Base-by-base conservation (phyloP, 2,329 filamentous ascomycete species). In the Rachicladosporium sp. region DNA sequence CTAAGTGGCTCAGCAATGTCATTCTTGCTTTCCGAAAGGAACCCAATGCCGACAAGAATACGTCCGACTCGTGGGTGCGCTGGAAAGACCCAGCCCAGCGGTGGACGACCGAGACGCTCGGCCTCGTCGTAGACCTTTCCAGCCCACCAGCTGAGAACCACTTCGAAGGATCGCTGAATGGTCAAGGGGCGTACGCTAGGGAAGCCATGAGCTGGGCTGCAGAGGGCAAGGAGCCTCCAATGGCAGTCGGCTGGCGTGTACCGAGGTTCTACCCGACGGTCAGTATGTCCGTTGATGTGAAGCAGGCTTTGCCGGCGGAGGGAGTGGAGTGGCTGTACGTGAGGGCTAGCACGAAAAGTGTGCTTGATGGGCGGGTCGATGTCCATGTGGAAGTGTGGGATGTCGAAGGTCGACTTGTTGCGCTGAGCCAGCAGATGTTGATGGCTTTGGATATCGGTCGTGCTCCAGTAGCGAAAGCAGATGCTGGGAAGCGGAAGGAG, bases 301-400 rank as follows among this genome's bases (percentile, higher is more conserved):
- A 48, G 33, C 37, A 42, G 23, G 40, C 37, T 13, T 13, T 51
- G 15, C 47, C 49, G 1, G 15, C 10, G 33, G 41, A 47, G 29
- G 49, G 49, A 2, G 44, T 37, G 11, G 46, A 50, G 35, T 51
- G 49, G 49, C 12, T 51, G 31, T 42, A 37, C 10, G 29, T 45
- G 33, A 36, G 45, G n/a, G 40, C 41, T 38, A 34, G 40, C n/a
- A 46, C 45, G 34, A 49, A 46, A 36, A 44, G 41, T 27, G 29
- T 46, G 30, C 33, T 43, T 10, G 40, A 49, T 29, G 49, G 49
- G 21, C 44, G 43, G 23, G 46, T 46, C 21, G 49, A 51, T 40
- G n/a, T 49, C 10, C 37, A 43, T 10, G 42, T 37, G 10, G 47
- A 49, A 33, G 40, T 51, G 11, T 50, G 47, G 47, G 49, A 51